A percentile compares a stretch with the other conserved stretches of the same genome.
Conservation (phyloP, 164 flowering plant species). For the Protea cynaroides region DNA sequence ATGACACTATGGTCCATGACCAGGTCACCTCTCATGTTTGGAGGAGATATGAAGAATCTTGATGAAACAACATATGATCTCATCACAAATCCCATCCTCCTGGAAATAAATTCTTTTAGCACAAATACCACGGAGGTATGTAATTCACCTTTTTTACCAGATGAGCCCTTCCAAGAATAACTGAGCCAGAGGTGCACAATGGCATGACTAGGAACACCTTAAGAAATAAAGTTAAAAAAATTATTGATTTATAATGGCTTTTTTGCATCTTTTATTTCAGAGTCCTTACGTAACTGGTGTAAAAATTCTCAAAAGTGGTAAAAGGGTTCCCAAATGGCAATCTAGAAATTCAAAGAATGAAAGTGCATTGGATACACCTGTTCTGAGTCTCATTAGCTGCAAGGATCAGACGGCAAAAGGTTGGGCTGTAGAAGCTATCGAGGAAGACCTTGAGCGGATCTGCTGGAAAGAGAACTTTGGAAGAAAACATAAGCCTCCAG, state of each 20-base stretch:
- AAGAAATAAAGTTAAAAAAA: too few relatives aligned
- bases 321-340: neutral
- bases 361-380: constrained; percentile 6
- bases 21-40: constrained; percentile 92
- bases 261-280: constrained; percentile 26
- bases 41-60: constrained; percentile 80
- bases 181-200: neutral
- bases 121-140: constrained; percentile 70
- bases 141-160: neutral
- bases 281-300: constrained; percentile 39
- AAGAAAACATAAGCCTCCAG: constrained; percentile 25
- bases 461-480: constrained; percentile 60
- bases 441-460: constrained; percentile 38
- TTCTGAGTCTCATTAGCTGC: constrained; percentile 51
- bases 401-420: constrained; percentile 34
- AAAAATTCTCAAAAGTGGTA: constrained; percentile 3
- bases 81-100: constrained; percentile 65
- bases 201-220: too few relatives aligned
- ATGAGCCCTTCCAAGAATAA: neutral
- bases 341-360: constrained; percentile 14
- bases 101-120: constrained; percentile 73
- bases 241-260: constrained; percentile 2
- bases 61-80: constrained; percentile 49
- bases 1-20: constrained; percentile 92
- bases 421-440: constrained; percentile 41